Conservation (phyloP, 805 yeast species). For the Candida ulmi region DNA sequence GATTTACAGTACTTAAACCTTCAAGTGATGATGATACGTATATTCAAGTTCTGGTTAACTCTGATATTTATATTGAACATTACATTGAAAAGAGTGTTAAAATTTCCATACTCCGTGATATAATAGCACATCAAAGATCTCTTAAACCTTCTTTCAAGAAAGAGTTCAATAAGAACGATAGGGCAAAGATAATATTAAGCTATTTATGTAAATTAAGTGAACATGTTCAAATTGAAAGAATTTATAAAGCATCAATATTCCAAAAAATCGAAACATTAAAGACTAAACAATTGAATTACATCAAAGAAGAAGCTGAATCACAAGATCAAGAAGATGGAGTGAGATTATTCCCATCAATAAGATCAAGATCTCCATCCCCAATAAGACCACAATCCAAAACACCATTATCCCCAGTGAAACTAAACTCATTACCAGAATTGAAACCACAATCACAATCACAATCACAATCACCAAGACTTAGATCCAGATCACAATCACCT, state of each 20-base stretch:
- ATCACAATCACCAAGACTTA: constrained; percentile 8
- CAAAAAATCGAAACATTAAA: constrained; percentile 14
- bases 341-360: constrained; percentile 13
- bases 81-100: constrained; percentile 30
- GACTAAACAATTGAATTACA: constrained; percentile 7
- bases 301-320: constrained; percentile 9
- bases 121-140: constrained; percentile 22
- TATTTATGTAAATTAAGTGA: constrained; percentile 51
- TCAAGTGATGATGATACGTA: constrained; percentile 40
- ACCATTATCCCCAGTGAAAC: constrained; percentile 13
- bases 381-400: constrained; percentile 12
- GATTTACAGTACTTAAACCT: constrained; percentile 35
- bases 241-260: constrained; percentile 41
- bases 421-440: constrained; percentile 6
- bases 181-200: constrained; percentile 38
- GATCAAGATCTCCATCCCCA: constrained; percentile 20
- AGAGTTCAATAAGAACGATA: constrained; percentile 31
- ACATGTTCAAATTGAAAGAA: constrained; percentile 59
- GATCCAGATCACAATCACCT: constrained; percentile 22
- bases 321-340: constrained; percentile 11
- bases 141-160: constrained; percentile 19
- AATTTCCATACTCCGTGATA: constrained; percentile 35
- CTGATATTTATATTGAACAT: constrained; percentile 57
- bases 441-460: constrained; percentile 5
- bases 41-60: constrained; percentile 36